Evolutionary conservation across 768 basidiomycete genomes (phyloP).

Genomic region (Leccinum truebloodii): DNA sequence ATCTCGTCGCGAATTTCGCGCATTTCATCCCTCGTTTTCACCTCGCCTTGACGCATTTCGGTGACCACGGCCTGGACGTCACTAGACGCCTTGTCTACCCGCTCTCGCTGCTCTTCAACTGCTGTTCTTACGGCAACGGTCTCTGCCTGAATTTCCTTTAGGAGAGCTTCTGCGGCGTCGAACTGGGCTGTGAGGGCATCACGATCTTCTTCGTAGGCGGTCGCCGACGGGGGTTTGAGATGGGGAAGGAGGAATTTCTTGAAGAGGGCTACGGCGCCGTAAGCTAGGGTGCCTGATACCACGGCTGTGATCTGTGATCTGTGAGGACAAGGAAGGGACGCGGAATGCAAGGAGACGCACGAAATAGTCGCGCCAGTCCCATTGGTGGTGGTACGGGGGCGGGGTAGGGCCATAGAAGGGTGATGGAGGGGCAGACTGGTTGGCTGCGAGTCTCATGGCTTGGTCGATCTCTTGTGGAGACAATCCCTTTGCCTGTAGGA

Average conservation of each 20-base stretch:
- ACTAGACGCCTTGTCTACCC: constrained; percentile 67
- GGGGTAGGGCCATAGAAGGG: constrained; percentile 42
- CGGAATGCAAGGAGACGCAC: constrained; percentile 47
- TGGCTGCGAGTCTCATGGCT: constrained; percentile 67
- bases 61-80: constrained; percentile 72
- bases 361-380: constrained; percentile 99
- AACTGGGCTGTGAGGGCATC: constrained; percentile 86
- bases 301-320: constrained; percentile 81
- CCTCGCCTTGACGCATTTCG: constrained; percentile 78
- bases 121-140: constrained; percentile 69
- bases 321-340: constrained; percentile 18
- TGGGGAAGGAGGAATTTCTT: constrained; percentile 93
- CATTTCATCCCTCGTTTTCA: constrained; percentile 82
- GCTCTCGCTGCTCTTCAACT: constrained; percentile 74
- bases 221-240: constrained; percentile 82
- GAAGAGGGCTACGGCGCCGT: constrained; percentile 78
- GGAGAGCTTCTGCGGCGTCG: constrained; percentile 78
- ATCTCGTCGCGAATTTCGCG: constrained; percentile 91
- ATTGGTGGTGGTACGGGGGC: constrained; percentile 47
- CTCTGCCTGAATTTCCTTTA: constrained; percentile 80
- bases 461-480: constrained; percentile 81
- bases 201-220: constrained; percentile 88
- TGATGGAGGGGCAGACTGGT: constrained; percentile 20
- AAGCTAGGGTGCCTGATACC: constrained; percentile 82
- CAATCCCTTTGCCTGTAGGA: constrained; percentile 94